Percentiles rank a stretch among this genome's conserved stretches.
phyloP scores from a whole-genome alignment of 2,329 filamentous ascomycete genomes.

The Leptographium procerum region DNA sequence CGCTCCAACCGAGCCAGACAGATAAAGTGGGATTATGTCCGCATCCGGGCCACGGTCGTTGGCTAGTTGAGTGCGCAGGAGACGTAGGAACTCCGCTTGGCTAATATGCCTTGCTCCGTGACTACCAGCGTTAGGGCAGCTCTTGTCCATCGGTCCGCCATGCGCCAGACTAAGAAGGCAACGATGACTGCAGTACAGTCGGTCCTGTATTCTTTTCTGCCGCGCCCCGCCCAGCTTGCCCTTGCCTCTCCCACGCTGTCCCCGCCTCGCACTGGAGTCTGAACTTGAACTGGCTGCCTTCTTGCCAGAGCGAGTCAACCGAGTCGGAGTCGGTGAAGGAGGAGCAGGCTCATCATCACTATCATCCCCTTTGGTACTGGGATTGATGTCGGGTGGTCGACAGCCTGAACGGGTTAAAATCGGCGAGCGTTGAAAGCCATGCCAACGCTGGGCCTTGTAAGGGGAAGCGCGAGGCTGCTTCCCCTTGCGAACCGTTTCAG shows the following conservation, averaged over 20 bases:
- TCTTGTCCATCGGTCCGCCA: neutral
- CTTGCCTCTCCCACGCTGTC: too few species aligned
- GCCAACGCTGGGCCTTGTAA: neutral
- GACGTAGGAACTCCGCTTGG: neutral
- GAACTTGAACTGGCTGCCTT: too few species aligned
- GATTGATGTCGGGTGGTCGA: too few species aligned
- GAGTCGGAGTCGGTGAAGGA: too few species aligned
- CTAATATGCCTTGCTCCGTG: neutral
- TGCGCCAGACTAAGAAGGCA: neutral
- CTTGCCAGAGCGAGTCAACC: too few species aligned
- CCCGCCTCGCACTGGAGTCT: too few species aligned
- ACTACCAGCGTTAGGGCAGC: neutral
- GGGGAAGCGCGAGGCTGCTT: neutral
- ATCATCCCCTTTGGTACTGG: too few species aligned
- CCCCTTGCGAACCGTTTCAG: neutral
- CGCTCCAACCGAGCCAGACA: conserved; percentile 18
- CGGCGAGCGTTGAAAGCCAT: too few species aligned
- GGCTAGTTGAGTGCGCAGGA: conserved; percentile 18
- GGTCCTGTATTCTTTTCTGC: neutral
- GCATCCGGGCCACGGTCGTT: conserved; percentile 19
- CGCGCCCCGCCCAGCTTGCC: neutral
- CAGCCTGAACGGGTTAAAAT: too few species aligned
- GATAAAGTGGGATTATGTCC: conserved; percentile 19
- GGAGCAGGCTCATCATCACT: neutral
- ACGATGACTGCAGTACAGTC: neutral